phyloP scores from a whole-genome alignment of 495 filamentous ascomycete species.

The Tuber microsphaerosporum region DNA sequence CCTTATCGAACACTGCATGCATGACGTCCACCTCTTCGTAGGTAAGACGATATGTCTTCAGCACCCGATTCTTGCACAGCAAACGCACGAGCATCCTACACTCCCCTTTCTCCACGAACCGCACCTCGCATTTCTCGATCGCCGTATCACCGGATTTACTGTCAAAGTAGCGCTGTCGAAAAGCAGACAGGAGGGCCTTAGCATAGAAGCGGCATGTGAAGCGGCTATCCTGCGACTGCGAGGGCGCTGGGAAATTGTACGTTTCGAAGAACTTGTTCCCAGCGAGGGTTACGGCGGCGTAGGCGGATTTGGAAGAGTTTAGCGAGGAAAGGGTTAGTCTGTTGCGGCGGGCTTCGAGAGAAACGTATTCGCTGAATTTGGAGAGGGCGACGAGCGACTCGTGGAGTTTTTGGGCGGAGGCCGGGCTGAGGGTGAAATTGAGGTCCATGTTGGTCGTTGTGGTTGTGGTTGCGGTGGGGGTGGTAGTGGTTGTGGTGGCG shows the following conservation, averaged over 20 bases:
- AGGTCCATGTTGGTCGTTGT: slow-evolving; percentile 55
- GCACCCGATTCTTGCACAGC: slow-evolving; percentile 80
- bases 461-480: not conserved
- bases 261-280: slow-evolving; percentile 70
- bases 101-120: slow-evolving; percentile 67
- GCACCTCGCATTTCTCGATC: slow-evolving; percentile 80
- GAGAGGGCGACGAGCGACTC: slow-evolving; percentile 77
- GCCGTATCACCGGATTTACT: slow-evolving; percentile 61
- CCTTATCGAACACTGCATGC: slow-evolving; percentile 78
- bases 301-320: slow-evolving; percentile 89
- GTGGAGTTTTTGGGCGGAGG: slow-evolving; percentile 66
- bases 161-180: slow-evolving; percentile 44
- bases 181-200: slow-evolving; percentile 68
- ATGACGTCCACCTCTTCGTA: slow-evolving; percentile 77
- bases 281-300: slow-evolving; percentile 71
- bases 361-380: slow-evolving; percentile 87
- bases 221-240: slow-evolving; percentile 44
- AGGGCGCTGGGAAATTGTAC: slow-evolving; percentile 54
- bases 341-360: slow-evolving; percentile 59
- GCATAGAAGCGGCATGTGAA: slow-evolving; percentile 71
- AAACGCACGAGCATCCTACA: slow-evolving; percentile 77
- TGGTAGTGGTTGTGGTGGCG: not conserved
- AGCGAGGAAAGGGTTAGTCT: slow-evolving; percentile 76
- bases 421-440: slow-evolving; percentile 69
- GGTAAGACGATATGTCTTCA: slow-evolving; percentile 83